A percentile compares a stretch with the other conserved stretches of the same genome.
Conservation (phyloP, 176 grass and related monocot species). For the Phyllostachys edulis region DNA sequence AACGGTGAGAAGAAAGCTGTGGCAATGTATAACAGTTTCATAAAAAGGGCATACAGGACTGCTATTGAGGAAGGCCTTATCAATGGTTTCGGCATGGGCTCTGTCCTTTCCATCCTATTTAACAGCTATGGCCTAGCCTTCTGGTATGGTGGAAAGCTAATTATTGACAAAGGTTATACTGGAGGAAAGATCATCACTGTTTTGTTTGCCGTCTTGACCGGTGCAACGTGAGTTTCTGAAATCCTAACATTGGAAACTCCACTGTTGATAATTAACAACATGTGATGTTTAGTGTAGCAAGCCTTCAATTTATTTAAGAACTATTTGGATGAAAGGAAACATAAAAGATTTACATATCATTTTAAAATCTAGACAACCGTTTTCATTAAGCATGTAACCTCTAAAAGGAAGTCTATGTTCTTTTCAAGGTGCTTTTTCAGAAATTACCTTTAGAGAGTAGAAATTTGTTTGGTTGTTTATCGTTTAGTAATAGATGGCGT, state of each 20-base stretch:
- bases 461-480: background rate
- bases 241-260: constrained; percentile 12
- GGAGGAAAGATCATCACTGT: constrained; percentile 56
- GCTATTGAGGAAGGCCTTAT: constrained; percentile 53
- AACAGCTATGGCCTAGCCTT: constrained; percentile 68
- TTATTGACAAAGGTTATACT: constrained; percentile 57
- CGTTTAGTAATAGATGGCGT: too few relatives aligned
- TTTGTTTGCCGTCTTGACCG: constrained; percentile 52
- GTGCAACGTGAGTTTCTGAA: constrained; percentile 53
- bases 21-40: constrained; percentile 49
- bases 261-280: constrained; percentile 10
- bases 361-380: background rate
- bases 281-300: background rate
- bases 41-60: constrained; percentile 52
- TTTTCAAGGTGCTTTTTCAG: background rate
- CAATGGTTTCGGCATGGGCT: constrained; percentile 63
- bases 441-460: background rate
- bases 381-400: background rate
- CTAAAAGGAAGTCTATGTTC: background rate
- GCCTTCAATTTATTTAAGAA: background rate
- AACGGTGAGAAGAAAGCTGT: constrained; percentile 64
- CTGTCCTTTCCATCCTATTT: constrained; percentile 49
- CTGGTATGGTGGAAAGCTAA: constrained; percentile 68
- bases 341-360: background rate
- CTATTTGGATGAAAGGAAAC: background rate